Conservation (phyloP, 2,329 filamentous ascomycete genomes). For the Trichoderma afroharzianum region DNA sequence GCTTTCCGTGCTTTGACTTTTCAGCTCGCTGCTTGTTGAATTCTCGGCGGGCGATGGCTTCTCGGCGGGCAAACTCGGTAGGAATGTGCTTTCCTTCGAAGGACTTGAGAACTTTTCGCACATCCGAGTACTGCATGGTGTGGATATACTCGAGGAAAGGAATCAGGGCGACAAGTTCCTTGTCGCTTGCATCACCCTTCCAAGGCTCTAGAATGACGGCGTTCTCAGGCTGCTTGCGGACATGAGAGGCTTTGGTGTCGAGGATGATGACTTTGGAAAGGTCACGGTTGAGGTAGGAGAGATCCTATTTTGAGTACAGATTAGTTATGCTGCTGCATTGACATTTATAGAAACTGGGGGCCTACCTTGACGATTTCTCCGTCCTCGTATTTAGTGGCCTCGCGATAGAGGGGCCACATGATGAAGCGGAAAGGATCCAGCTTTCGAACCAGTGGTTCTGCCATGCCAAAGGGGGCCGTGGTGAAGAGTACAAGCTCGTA, state of each 20-base stretch:
- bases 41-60: constrained; percentile 78
- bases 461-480: constrained; percentile 76
- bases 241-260: constrained; percentile 79
- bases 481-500: constrained; percentile 98
- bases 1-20: constrained; percentile 57
- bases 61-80: constrained; percentile 81
- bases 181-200: constrained; percentile 79
- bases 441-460: constrained; percentile 85
- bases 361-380: constrained; percentile 92
- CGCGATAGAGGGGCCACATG: constrained; percentile 89
- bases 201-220: constrained; percentile 88
- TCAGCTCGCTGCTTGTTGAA: constrained; percentile 75
- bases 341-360: background rate
- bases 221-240: constrained; percentile 91
- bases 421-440: constrained; percentile 94
- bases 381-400: constrained; percentile 95
- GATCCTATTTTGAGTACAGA: constrained; percentile 57
- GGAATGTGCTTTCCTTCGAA: constrained; percentile 90
- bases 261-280: constrained; percentile 93
- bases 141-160: constrained; percentile 97
- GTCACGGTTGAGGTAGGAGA: constrained; percentile 96
- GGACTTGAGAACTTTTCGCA: constrained; percentile 79
- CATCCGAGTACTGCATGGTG: constrained; percentile 86
- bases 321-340: constrained; percentile 18
- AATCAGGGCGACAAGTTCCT: constrained; percentile 81